Conservation (phyloP, 2,329 filamentous ascomycete species). For the Curvularia sp. region DNA sequence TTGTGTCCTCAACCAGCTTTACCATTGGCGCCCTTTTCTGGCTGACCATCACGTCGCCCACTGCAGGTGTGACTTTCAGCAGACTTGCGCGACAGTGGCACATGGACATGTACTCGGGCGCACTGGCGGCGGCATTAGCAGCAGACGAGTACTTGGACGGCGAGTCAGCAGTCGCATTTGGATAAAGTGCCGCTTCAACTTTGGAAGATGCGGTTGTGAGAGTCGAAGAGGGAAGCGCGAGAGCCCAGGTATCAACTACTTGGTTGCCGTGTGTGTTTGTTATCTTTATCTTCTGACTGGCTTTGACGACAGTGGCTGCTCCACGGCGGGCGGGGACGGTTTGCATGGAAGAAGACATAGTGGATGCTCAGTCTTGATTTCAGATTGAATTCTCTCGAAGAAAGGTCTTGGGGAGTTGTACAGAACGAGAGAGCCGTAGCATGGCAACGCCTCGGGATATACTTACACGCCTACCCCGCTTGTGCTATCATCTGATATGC, state of each 20-base stretch:
- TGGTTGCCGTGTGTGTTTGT: constrained; percentile 59
- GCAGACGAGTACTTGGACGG: constrained; percentile 30
- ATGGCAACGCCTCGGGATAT: constrained; percentile 1
- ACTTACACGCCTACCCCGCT: constrained; percentile 19
- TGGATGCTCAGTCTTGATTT: not conserved
- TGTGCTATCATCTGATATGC: constrained; percentile 12
- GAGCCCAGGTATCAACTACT: constrained; percentile 60
- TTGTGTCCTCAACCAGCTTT: constrained; percentile 45
- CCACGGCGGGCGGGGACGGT: constrained; percentile 55
- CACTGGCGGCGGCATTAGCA: constrained; percentile 37
- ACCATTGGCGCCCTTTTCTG: constrained; percentile 46
- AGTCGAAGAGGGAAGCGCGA: constrained; percentile 44
- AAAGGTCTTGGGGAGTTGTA: not conserved
- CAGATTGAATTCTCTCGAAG: not conserved
- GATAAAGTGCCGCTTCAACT: constrained; percentile 39
- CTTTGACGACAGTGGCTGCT: constrained; percentile 49
- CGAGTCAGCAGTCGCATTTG: constrained; percentile 34
- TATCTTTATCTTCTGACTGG: constrained; percentile 54
- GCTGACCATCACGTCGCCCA: constrained; percentile 42
- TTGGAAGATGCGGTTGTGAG: constrained; percentile 32
- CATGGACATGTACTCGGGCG: constrained; percentile 48
- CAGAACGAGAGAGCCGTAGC: not conserved
- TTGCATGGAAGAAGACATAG: constrained; percentile 28
- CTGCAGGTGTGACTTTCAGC: constrained; percentile 37
- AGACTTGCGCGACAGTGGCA: constrained; percentile 43